Evolutionary conservation across 345 rosid genomes (phyloP).

Genomic region (Mangifera indica): DNA sequence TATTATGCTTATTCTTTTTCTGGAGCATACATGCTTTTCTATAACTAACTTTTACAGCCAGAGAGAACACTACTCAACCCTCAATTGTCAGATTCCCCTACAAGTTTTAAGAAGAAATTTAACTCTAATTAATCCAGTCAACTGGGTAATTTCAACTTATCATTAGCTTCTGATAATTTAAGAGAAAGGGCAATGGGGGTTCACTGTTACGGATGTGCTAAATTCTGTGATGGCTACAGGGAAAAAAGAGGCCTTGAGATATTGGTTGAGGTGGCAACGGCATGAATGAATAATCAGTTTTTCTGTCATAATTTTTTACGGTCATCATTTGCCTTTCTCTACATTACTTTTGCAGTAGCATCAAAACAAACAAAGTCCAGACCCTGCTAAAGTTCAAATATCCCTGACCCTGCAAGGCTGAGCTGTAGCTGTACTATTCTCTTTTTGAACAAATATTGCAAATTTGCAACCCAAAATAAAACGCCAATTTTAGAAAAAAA

Average conservation of each 20-base stretch:
- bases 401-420: conserved; percentile 13
- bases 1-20: not conserved
- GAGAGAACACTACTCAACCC: too few relatives aligned
- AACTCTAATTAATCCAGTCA: not conserved
- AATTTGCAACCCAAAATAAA: conserved; percentile 10
- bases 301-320: not conserved
- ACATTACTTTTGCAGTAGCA: conserved; percentile 9
- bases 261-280: too few relatives aligned
- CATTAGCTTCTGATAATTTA: not conserved
- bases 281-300: not conserved
- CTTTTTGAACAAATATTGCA: not conserved
- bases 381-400: conserved; percentile 18
- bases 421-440: not conserved
- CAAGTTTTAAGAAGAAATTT: too few relatives aligned
- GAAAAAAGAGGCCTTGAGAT: not conserved
- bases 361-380: conserved; percentile 1
- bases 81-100: too few relatives aligned
- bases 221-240: too few relatives aligned
- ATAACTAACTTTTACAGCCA: not conserved
- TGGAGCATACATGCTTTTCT: not conserved
- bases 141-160: not conserved
- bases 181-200: not conserved
- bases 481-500: not conserved
- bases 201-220: not conserved
- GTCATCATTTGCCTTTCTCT: not conserved